A percentile compares a stretch with the other conserved stretches of the same genome.
These are phyloP conservation scores for Suillus weaverae DNA, from an alignment of 768 basidiomycete genomes.

Conservation along the genomic window DNA sequence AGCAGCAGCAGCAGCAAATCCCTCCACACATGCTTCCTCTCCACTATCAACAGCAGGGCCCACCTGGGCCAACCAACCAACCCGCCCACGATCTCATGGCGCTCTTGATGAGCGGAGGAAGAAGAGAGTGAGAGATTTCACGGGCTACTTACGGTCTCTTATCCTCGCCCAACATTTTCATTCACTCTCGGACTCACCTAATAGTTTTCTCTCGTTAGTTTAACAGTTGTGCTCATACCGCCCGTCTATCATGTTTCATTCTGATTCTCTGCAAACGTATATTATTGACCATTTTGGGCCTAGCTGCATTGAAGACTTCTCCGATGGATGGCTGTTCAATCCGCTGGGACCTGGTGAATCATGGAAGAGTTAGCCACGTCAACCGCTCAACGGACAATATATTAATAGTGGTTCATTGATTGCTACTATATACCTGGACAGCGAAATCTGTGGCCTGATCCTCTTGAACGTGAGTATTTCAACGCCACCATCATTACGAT, in stretches of 20 bases:
- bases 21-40: slow-evolving; percentile 53
- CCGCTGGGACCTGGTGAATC: slow-evolving; percentile 3
- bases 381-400: not conserved
- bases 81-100: slow-evolving; percentile 79
- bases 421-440: not conserved
- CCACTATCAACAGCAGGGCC: slow-evolving; percentile 63
- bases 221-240: slow-evolving; percentile 29
- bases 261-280: slow-evolving; percentile 16
- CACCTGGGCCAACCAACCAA: slow-evolving; percentile 49
- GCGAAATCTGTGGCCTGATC: slow-evolving; percentile 39
- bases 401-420: not conserved
- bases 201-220: slow-evolving; percentile 29
- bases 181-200: slow-evolving; percentile 26
- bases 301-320: slow-evolving; percentile 3
- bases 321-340: not conserved
- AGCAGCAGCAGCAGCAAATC: slow-evolving; percentile 45
- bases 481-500: slow-evolving; percentile 8
- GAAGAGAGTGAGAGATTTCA: slow-evolving; percentile 53
- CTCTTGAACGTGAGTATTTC: slow-evolving; percentile 45
- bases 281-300: slow-evolving; percentile 25
- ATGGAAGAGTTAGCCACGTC: not conserved
- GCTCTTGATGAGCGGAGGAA: slow-evolving; percentile 71
- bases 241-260: slow-evolving; percentile 21
- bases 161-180: slow-evolving; percentile 9
- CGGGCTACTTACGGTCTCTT: slow-evolving; percentile 16